These are phyloP conservation scores for Rhizophagus sp. DNA, from an alignment of 192 early-diverging fungal genomes.

Conservation along the genomic window DNA sequence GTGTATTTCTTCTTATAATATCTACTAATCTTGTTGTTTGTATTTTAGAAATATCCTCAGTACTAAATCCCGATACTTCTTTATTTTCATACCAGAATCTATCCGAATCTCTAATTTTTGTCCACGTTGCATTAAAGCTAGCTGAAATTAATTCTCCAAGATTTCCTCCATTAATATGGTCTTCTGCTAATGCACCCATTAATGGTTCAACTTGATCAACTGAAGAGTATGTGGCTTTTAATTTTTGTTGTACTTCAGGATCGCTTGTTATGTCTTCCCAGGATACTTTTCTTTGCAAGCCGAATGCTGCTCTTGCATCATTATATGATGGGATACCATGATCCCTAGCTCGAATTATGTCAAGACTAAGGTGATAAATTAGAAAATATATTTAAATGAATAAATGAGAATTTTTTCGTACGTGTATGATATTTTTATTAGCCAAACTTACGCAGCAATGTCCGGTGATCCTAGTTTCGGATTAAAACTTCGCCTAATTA, in stretches of 20 bases:
- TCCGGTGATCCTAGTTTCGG: neutral
- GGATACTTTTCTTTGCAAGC: neutral
- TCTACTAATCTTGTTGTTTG: neutral
- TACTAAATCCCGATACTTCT: neutral
- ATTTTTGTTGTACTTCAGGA: neutral
- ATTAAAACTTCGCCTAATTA: no score
- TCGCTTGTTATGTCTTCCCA: neutral
- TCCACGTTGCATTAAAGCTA: neutral
- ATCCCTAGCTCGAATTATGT: neutral
- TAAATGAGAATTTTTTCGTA: neutral
- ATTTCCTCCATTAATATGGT: conserved; percentile 18
- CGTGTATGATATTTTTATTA: neutral
- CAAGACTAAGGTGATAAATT: neutral
- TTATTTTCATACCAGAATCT: conserved; percentile 57
- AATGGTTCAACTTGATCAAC: conserved; percentile 15
- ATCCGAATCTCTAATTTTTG: conserved; percentile 47
- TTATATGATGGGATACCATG: neutral
- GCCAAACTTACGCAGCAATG: neutral
- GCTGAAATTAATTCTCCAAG: neutral
- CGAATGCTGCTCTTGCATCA: neutral
- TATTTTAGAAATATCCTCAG: neutral
- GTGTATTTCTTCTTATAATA: neutral
- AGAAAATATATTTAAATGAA: neutral
- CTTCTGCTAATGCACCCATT: conserved; percentile 9
- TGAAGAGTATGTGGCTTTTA: neutral